Conservation (phyloP, 306 rosid genomes). For the Acacia crassicarpa region DNA sequence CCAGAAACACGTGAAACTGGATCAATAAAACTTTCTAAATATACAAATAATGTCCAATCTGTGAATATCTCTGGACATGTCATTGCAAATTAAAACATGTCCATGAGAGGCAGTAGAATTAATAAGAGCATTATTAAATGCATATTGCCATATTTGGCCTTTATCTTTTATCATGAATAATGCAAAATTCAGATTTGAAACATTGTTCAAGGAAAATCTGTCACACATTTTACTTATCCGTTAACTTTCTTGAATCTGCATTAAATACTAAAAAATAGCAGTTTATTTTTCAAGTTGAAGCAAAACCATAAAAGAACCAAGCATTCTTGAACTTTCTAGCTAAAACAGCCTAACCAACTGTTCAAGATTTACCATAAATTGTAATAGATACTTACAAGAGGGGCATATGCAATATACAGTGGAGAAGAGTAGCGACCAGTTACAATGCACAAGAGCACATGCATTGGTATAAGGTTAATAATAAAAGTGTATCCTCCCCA, state of each 20-base stretch:
- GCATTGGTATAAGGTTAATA: conserved; percentile 97
- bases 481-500: conserved; percentile 99
- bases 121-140: too few relatives aligned
- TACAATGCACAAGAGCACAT: conserved; percentile 86
- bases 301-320: too few relatives aligned
- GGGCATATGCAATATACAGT: conserved; percentile 89
- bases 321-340: conserved; percentile 15
- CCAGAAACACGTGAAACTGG: conserved; percentile 23
- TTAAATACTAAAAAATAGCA: too few relatives aligned
- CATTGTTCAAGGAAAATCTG: too few relatives aligned
- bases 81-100: conserved; percentile 2
- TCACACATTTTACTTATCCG: too few relatives aligned
- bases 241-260: too few relatives aligned
- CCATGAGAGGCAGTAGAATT: not conserved
- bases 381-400: conserved; percentile 73
- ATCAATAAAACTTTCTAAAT: not conserved
- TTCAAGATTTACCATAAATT: not conserved
- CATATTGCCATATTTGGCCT: too few relatives aligned
- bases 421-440: conserved; percentile 96
- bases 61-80: conserved; percentile 8
- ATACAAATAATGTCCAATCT: conserved; percentile 19
- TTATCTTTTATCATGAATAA: too few relatives aligned
- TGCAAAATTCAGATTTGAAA: too few relatives aligned
- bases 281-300: too few relatives aligned
- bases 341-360: not conserved